Evolutionary conservation across 176 grass and related monocot genomes (phyloP), one percentile per base, ranked within the genome.

Genomic region (Triticum urartu): DNA sequence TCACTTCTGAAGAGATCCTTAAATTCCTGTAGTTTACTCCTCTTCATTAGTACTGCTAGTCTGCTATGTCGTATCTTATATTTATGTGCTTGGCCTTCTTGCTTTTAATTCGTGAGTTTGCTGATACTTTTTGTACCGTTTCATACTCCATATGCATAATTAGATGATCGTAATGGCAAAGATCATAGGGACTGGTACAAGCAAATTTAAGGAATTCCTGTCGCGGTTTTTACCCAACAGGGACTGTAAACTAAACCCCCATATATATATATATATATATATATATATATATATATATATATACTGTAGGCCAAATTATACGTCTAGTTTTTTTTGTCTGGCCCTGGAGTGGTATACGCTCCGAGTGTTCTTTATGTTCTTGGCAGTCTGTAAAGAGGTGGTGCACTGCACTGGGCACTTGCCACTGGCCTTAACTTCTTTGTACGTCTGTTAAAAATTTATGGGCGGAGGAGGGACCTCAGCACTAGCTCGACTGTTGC

Each of bases 381-480:
- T 89, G 83, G 87, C 79, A 90, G 88, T 92, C 89, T 90, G 90
- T 84, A 89, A 85, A 92, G 88, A 86, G n/a, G 24, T 84, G 18
- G 28, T 63, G 56, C 74, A 68, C n/a, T 63, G 56, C 78, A 62
- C 73, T 35, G 54, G 54, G 56, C 75, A 65, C 66, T 91, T 88
- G 77, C 80, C 33, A 89, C 80, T 82, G 87, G 38, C 62, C 75
- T 68, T 89, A 87, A 91, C 84, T 88, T 83, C 82, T 81, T 89
- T 86, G 89, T 88, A 86, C 91, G 61, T 91, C 82, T 89, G 71
- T 88, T 85, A 85, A 89, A 84, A 82, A 94, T 92, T 93, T 92
- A 97, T 85, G 85, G 38, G 32, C 24, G 35, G 33, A 45, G 60
- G 60, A 86, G 60, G 60, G 83, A 87, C 91, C 78, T 90, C 82